Evolutionary conservation across 495 filamentous ascomycete species (phyloP).

Genomic region (Friedmanniomyces simplex): DNA sequence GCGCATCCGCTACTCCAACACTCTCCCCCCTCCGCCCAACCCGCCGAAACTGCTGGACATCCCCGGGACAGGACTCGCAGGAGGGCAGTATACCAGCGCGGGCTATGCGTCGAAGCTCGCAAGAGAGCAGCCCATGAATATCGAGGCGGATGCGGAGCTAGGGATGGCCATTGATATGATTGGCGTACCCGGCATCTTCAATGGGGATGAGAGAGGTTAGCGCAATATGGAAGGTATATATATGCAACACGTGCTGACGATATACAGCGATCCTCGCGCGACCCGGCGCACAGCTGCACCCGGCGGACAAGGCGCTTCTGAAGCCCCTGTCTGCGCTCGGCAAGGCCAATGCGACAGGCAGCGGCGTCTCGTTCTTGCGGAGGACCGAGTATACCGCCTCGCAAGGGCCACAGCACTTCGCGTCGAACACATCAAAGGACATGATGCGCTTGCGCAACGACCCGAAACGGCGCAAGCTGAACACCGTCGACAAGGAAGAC

Average conservation of each 20-base stretch:
- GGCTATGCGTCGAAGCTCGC: constrained; percentile 79
- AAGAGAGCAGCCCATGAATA: constrained; percentile 83
- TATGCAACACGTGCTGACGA: not conserved
- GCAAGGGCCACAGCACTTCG: constrained; percentile 38
- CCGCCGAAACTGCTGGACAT: constrained; percentile 95
- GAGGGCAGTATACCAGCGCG: constrained; percentile 73
- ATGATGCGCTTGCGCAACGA: constrained; percentile 27
- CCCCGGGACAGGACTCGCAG: constrained; percentile 75
- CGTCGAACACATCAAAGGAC: constrained; percentile 34
- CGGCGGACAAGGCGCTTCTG: constrained; percentile 70
- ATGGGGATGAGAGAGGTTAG: constrained; percentile 92
- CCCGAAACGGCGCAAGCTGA: constrained; percentile 31
- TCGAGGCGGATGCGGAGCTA: constrained; percentile 93
- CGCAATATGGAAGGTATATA: constrained; percentile 9
- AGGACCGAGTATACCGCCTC: constrained; percentile 93
- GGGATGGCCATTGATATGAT: constrained; percentile 95
- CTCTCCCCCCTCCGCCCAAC: constrained; percentile 81
- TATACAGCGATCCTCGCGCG: constrained; percentile 61
- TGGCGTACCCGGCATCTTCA: constrained; percentile 85
- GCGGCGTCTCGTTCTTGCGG: constrained; percentile 73
- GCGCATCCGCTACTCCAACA: constrained; percentile 87
- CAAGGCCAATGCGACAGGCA: constrained; percentile 39
- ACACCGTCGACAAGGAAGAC: constrained; percentile 56
- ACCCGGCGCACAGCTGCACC: constrained; percentile 42
- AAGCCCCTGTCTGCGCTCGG: constrained; percentile 69